Base-by-base conservation (phyloP, 2,329 filamentous ascomycete species). In the Mariannaea sp. region DNA sequence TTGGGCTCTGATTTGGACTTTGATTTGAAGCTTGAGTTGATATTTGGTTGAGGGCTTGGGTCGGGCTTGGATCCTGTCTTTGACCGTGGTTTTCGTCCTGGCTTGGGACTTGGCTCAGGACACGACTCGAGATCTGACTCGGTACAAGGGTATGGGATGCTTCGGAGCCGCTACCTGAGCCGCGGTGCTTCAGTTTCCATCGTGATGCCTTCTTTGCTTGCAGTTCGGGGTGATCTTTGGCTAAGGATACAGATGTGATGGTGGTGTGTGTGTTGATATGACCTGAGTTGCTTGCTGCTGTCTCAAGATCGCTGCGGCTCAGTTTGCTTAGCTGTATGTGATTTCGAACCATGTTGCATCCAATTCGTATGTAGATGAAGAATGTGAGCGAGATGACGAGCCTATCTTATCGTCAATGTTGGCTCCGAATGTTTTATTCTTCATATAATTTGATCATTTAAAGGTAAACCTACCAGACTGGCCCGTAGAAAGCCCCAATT, bases 281-380 rank as follows among this genome's bases (percentile, higher is more conserved):
- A 2, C n/a, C 20, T 1, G 45, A 42, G 13, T 26, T 39, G n/a
- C 14, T 42, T 13, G 35, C 29, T 4, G 26, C 17, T 17, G 35
- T 48, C 14, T 54, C 51, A 2, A 54, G 5, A 7, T 49, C 51
- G 5, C 35, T 44, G 35, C 40, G 51, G 19, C 46, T 48, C 6
- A 54, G 27, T 4, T 45, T 8, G 7, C 51, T 32, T 27, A 48
- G 46, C 6, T 54, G 30, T 10, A 17, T 44, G 33, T 46, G 39
- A 19, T 49, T 49, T 16, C 51, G 51, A 13, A 49, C 49, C 10
- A 54, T 54, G 22, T 49, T 40, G 13, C 26, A 20, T 16, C 51
- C 51, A 6, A 39, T 54, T 9, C 51, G 45, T n/a, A 49, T 13
- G 9, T 54, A 54, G 17, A 54, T 54, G 16, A 39, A 49, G n/a